Evolutionary conservation across 495 filamentous ascomycete species (phyloP), one percentile per base, ranked within the genome.

Genomic region (Xylaria acuta): DNA sequence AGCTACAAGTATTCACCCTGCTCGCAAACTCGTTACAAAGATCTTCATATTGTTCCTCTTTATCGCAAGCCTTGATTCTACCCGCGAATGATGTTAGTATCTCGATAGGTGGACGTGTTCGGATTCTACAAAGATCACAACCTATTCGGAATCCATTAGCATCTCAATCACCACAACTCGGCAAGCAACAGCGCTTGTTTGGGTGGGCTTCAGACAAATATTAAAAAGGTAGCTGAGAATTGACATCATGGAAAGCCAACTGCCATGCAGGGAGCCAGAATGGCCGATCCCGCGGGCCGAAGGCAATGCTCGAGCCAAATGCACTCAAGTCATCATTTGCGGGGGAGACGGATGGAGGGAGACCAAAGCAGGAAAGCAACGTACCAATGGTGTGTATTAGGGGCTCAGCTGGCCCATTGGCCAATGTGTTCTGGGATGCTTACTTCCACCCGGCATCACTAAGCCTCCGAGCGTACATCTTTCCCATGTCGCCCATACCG

Each of bases 401-500:
- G 76, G 66, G 74, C 74, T 74, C 74, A 74, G 72, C 20, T 11
- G 32, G 20, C 69, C 27, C 0, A 34, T n/a, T 30, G 0, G 38
- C 70, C 64, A 49, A 63, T 63, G 74, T 64, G 67, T 73, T 70
- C 54, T 65, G 43, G 38, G 75, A 64, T 43, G 74, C 71, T 86
- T 93, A 98, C 96, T 92, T 97, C 96, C 96, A 99, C 70, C 97
- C 96, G 73, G 95, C 95, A 75, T 84, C 86, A 78, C 94, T 93
- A 76, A 99, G 88, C 76, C 90, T 87, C 77, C 92, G 87, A 75
- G 97, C 92, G 83, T 99, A 99, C 97, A 99, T 97, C 89, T 93
- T 97, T 81, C 96, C 96, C 96, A 99, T 99, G 76, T 97, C 94
- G 30, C 96, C 96, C 94, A 99, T 97, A 41, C 96, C 96, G 78